Conservation (phyloP, 2,329 filamentous ascomycete species). For the Colletotrichum eremochloae region DNA sequence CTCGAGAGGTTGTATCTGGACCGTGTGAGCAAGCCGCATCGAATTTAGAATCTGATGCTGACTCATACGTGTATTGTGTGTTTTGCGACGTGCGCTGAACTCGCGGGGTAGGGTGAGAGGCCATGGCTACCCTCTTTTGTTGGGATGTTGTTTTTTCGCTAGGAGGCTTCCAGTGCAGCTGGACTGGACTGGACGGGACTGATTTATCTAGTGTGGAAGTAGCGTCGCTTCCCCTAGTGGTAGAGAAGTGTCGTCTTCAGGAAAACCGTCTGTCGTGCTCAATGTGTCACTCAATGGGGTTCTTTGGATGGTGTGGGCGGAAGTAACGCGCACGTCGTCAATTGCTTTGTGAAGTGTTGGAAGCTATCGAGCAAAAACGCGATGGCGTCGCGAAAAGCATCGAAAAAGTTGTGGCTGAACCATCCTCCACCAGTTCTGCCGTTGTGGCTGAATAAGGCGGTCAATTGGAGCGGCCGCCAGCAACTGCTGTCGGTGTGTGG, state of each 20-base stretch:
- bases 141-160: conserved; percentile 21
- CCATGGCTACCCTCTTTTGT: conserved; percentile 40
- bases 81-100: conserved; percentile 64
- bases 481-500: neutral
- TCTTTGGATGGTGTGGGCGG: neutral
- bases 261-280: no score
- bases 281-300: no score
- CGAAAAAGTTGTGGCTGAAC: conserved; percentile 23
- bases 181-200: neutral
- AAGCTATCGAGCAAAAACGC: conserved; percentile 39
- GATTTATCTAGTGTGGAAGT: neutral
- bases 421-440: conserved; percentile 17
- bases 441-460: neutral
- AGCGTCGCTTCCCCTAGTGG: neutral
- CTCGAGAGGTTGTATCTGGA: conserved; percentile 71
- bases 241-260: neutral
- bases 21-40: conserved; percentile 10
- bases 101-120: conserved; percentile 50
- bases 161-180: neutral
- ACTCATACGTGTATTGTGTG: conserved; percentile 62
- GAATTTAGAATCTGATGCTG: neutral
- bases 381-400: conserved; percentile 40
- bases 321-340: neutral
- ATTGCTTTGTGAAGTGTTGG: neutral
- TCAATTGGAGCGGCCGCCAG: neutral